Evolutionary conservation across 116 monocot genomes (phyloP).

Genomic region (Posidonia oceanica): DNA sequence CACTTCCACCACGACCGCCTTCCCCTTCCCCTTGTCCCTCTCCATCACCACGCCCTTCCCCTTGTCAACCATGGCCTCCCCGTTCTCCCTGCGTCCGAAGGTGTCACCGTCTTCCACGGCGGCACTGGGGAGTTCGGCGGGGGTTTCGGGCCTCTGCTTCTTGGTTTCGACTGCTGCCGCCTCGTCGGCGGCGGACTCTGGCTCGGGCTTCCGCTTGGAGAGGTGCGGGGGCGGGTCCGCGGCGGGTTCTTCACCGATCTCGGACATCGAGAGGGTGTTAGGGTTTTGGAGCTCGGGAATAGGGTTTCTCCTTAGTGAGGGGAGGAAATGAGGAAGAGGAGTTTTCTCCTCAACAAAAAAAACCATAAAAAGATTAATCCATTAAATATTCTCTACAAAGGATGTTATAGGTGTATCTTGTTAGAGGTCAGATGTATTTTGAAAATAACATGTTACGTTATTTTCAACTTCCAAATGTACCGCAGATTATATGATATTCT

Average conservation of each 20-base stretch:
- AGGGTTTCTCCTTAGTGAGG: not conserved
- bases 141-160: not conserved
- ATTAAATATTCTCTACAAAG: too few relatives aligned
- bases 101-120: not conserved
- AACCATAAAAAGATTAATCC: too few relatives aligned
- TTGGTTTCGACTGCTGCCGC: not conserved
- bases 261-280: not conserved
- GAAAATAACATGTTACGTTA: too few relatives aligned
- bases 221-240: not conserved
- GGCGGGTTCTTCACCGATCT: not conserved
- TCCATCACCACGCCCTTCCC: constrained; percentile 3
- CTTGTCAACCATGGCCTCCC: not conserved
- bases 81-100: constrained; percentile 1
- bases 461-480: too few relatives aligned
- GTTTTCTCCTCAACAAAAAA: too few relatives aligned
- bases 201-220: not conserved
- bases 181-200: not conserved
- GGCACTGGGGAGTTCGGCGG: not conserved
- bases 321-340: not conserved
- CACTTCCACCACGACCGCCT: constrained; percentile 31
- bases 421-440: too few relatives aligned
- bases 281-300: not conserved
- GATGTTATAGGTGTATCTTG: too few relatives aligned
- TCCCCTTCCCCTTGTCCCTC: constrained; percentile 69
- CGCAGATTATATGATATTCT: too few relatives aligned